Evolutionary conservation across 768 basidiomycete species (phyloP).

Genomic region (Russula emetica): DNA sequence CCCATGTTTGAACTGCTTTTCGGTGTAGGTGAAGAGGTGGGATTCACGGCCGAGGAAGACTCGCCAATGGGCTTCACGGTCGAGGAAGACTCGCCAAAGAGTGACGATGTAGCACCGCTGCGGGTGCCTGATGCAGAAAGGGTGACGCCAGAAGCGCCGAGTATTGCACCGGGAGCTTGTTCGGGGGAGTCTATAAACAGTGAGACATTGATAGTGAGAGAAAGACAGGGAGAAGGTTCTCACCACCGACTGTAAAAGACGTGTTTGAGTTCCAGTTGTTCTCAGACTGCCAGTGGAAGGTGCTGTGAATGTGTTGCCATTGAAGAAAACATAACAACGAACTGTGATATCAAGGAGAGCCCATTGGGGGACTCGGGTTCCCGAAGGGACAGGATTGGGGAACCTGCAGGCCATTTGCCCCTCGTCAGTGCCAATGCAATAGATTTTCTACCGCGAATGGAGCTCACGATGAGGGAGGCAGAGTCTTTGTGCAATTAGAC

Average conservation of each 20-base stretch:
- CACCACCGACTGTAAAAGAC: constrained; percentile 1
- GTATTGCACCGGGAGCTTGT: neutral
- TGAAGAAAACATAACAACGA: neutral
- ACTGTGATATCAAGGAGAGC: constrained; percentile 13
- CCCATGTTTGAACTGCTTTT: neutral
- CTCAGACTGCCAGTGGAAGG: neutral
- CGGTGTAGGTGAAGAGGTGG: neutral
- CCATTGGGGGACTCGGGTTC: constrained; percentile 14
- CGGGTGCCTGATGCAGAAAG: neutral
- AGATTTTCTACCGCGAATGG: too few species aligned
- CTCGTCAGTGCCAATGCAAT: neutral
- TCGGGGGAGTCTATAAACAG: constrained; percentile 1
- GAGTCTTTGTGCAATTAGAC: neutral
- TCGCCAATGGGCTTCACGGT: too few species aligned
- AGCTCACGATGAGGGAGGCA: constrained; percentile 12
- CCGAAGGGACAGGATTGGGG: constrained; percentile 9
- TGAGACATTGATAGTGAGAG: neutral
- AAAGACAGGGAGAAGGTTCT: neutral
- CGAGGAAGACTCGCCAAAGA: neutral
- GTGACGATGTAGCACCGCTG: neutral
- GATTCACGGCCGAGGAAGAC: too few species aligned
- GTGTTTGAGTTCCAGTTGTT: neutral
- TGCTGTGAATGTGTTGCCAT: neutral
- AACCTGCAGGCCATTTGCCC: neutral
- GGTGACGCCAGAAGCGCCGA: neutral